Evolutionary conservation across 345 rosid genomes (phyloP).

Genomic region (Linum lewisii): DNA sequence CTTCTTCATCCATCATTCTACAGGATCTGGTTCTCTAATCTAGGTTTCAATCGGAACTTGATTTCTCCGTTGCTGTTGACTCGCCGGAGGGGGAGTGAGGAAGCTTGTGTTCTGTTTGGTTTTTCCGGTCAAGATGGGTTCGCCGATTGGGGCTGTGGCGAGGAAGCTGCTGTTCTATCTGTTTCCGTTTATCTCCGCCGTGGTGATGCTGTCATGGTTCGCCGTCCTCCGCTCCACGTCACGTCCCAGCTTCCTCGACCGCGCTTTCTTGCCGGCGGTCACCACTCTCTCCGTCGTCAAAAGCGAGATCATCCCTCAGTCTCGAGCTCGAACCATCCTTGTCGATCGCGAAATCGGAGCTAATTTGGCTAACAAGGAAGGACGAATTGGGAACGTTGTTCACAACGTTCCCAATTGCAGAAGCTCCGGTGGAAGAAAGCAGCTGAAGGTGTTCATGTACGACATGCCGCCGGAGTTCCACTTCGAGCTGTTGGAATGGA

Average conservation of each 20-base stretch:
- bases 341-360: slow-evolving; percentile 9
- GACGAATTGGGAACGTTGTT: no score
- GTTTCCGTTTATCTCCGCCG: slow-evolving; percentile 28
- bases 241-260: slow-evolving; percentile 27
- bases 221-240: slow-evolving; percentile 43
- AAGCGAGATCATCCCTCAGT: slow-evolving; percentile 15
- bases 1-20: no score
- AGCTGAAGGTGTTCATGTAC: slow-evolving; percentile 79
- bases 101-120: no score
- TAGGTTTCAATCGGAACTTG: no score
- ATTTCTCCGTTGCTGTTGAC: no score
- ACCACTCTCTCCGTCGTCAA: slow-evolving; percentile 20
- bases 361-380: not conserved
- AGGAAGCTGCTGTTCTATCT: slow-evolving; percentile 42
- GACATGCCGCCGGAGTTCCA: slow-evolving; percentile 84
- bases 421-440: slow-evolving; percentile 9
- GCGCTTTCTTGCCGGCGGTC: slow-evolving; percentile 23
- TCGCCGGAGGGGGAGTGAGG: not conserved
- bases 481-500: slow-evolving; percentile 73
- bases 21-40: no score
- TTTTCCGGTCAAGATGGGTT: no score
- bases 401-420: slow-evolving; percentile 5
- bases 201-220: slow-evolving; percentile 67
- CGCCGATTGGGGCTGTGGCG: slow-evolving; percentile 19
- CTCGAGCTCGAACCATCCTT: slow-evolving; percentile 22